Conservation (phyloP, 1,284 basidiomycete species). For the Puccinia hordei region DNA sequence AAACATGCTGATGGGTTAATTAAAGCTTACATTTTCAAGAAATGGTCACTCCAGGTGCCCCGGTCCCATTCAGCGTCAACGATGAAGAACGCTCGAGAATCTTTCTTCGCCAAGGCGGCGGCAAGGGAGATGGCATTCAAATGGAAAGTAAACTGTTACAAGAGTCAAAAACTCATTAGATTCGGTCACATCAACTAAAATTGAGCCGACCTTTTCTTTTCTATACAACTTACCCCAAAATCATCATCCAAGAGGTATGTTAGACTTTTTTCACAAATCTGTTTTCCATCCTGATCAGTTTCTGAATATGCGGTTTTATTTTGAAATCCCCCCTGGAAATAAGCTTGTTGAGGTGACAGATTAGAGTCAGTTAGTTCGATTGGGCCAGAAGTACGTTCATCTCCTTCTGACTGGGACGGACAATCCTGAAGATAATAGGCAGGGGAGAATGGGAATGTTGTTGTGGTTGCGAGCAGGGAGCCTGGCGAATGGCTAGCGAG, state of each 20-base stretch:
- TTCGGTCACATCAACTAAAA: background rate
- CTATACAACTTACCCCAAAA: constrained; percentile 35
- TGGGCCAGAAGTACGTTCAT: background rate
- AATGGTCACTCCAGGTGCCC: constrained; percentile 40
- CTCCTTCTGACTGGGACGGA: background rate
- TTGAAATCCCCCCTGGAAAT: constrained; percentile 24
- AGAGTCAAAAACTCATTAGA: background rate
- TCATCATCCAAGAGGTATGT: constrained; percentile 50
- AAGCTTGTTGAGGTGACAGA: background rate
- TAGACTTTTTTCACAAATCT: constrained; percentile 39
- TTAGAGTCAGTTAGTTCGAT: background rate
- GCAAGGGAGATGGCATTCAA: constrained; percentile 47
- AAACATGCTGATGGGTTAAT: background rate
- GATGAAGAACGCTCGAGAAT: constrained; percentile 38
- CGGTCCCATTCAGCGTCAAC: constrained; percentile 49
- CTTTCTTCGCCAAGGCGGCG: constrained; percentile 26
- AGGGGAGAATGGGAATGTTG: constrained; percentile 42
- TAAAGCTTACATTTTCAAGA: constrained; percentile 20
- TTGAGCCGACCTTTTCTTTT: too few species aligned
- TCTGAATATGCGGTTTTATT: constrained; percentile 36
- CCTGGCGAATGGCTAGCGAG: background rate
- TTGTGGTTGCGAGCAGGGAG: background rate
- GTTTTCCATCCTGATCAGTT: constrained; percentile 19
- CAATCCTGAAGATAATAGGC: constrained; percentile 42
- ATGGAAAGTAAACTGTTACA: constrained; percentile 43